Evolutionary conservation across 352 stramenopile species (phyloP), one percentile per base, ranked within the genome.

Genomic region (Thalassiosira ordinaria): DNA sequence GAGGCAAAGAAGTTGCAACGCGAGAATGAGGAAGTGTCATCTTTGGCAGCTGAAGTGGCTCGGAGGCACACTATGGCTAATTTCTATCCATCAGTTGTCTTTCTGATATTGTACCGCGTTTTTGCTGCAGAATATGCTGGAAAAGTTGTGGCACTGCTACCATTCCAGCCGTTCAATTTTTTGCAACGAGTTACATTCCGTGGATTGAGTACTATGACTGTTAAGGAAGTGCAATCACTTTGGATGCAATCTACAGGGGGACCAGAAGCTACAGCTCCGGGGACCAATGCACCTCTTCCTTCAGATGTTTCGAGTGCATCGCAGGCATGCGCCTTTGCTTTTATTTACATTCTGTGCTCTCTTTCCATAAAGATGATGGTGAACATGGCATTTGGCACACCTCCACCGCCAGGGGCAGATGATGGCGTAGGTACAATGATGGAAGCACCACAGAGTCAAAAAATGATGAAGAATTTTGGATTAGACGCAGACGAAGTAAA

Each of bases 361-460:
- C 44, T 90, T 27, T 85, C 73, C 5, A 77, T 92, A 0, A 93
- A 93, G 53, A 86, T 83, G 63, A 90, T 90, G 33, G 63, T 91
- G 6, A 86, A 79, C 26, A 80, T 82, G 55, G 33, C 77, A 7
- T 53, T 92, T 29, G 89, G 77, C 18, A 82, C 52, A 8, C 75
- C 87, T n/a, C 68, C 86, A 29, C 89, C 89, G 24, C 22, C 31
- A 16, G 86, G 86, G 24, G 86, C 85, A 11, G 82, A 90, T 72
- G 55, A 75, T 47, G 86, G 86, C 26, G 39, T 93, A 7, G 56
- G 69, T 16, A 76, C 61, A n/a, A 61, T 92, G 13, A 76, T 89
- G 20, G 67, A 92, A 37, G 76, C 46, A 49, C 84, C 86, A 27
- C 60, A 75, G 29, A 69, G 64, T 55, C 37, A 70, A 52, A 82